Conservation (phyloP, 2,329 filamentous ascomycete species). For the Phyllosticta citribraziliensis region DNA sequence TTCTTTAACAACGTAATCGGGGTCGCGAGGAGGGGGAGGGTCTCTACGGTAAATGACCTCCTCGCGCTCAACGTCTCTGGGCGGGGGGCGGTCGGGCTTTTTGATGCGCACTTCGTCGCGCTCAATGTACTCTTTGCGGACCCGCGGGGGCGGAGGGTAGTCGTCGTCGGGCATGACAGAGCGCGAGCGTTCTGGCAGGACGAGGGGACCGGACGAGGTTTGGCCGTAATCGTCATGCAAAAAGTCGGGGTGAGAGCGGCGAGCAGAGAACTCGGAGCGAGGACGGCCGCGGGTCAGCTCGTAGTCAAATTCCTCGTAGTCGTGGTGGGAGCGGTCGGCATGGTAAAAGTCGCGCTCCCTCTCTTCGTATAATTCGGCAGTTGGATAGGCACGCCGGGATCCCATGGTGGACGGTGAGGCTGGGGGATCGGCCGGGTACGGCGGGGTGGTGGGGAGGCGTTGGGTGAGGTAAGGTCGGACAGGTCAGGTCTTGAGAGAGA, state of each 20-base stretch:
- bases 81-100: slow-evolving; percentile 15
- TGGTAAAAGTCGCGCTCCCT: slow-evolving; percentile 41
- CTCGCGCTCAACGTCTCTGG: slow-evolving; percentile 21
- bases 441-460: not conserved
- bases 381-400: slow-evolving; percentile 36
- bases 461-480: too few relatives aligned
- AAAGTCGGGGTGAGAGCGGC: slow-evolving; percentile 37
- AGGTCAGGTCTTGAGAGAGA: too few relatives aligned
- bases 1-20: not conserved
- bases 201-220: slow-evolving; percentile 33
- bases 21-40: slow-evolving; percentile 10
- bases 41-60: slow-evolving; percentile 27
- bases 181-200: slow-evolving; percentile 34
- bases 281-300: slow-evolving; percentile 28
- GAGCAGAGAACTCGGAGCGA: slow-evolving; percentile 13
- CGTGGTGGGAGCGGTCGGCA: slow-evolving; percentile 31
- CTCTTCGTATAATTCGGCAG: slow-evolving; percentile 39
- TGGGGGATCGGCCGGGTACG: slow-evolving; percentile 9
- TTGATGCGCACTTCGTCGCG: slow-evolving; percentile 29
- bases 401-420: slow-evolving; percentile 19
- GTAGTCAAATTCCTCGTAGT: slow-evolving; percentile 42
- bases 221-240: slow-evolving; percentile 41
- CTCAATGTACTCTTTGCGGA: slow-evolving; percentile 28
- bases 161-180: slow-evolving; percentile 24
- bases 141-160: slow-evolving; percentile 21